Percentiles rank a stretch among this genome's conserved stretches.
phyloP scores from a whole-genome alignment of 2,329 filamentous ascomycete genomes.

The Rhynchosporium graminicola region DNA sequence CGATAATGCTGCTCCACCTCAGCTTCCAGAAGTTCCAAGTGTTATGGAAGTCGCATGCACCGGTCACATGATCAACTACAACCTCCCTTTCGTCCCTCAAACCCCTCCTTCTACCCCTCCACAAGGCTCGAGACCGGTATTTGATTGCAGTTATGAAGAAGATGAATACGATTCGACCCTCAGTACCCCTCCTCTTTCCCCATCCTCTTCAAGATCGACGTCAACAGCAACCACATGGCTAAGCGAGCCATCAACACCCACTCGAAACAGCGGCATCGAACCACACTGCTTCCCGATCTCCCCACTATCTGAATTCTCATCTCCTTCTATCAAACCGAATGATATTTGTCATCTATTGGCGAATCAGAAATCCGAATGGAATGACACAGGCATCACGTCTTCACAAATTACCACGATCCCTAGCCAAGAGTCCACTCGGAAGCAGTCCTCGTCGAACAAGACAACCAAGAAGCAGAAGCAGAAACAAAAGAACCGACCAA shows the following conservation, averaged over 20 bases:
- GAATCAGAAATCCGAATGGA: too few species aligned
- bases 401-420: not conserved
- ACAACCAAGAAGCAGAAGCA: not conserved
- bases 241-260: slow-evolving; percentile 2
- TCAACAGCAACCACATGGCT: not conserved
- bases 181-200: not conserved
- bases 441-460: too few species aligned
- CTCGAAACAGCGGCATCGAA: not conserved
- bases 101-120: slow-evolving; percentile 3
- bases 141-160: too few species aligned
- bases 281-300: not conserved
- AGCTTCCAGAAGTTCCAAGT: not conserved
- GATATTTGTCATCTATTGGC: not conserved
- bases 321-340: not conserved
- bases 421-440: not conserved
- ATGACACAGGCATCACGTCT: not conserved
- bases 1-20: not conserved
- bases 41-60: not conserved
- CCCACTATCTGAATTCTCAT: not conserved
- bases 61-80: not conserved
- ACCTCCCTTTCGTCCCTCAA: too few species aligned
- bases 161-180: not conserved
- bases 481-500: not conserved
- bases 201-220: not conserved
- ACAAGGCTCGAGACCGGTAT: not conserved